Base-by-base conservation (phyloP, 139 green algal genomes). In the Desmodesmus armatus region DNA sequence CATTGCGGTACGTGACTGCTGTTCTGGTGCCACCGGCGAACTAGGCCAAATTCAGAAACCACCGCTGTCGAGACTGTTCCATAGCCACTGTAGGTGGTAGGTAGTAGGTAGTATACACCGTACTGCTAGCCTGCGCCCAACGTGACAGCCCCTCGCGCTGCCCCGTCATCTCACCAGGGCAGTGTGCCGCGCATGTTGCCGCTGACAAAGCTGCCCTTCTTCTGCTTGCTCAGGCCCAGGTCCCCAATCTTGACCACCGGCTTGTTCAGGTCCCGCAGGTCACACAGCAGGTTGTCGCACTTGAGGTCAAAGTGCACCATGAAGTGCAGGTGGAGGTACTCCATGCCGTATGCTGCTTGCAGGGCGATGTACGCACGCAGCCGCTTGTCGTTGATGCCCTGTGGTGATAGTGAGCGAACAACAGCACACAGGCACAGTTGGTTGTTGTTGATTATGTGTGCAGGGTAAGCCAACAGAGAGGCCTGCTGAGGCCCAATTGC, bases 231-330 rank as follows among this genome's bases (percentile, higher is more conserved):
- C 49, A 97, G 87, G 29, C 94, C 94, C 84, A 97, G 69, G 89
- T 97, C 94, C 0, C 90, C 93, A 37, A 97, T 94, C 82, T 96
- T 96, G 44, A 96, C 90, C 3, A 93, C 83, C 2, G 93, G 91
- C 23, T 84, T 82, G 70, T 71, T 63, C 2, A 90, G 89, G 76
- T 94, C 90, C 5, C 90, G 63, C 86, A 96, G 88, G 74, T 96
- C 93, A 41, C 90, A 94, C 84, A 96, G 87, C 79, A 96, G 80
- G 85, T 96, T 96, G 78, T 94, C 93, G 74, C 84, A 88, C 83
- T 93, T 93, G 37, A 93, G 82, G 76, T 93, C 90, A 88, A 93
- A 93, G 87, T 93, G 90, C 21, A 93, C 89, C 55, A 93, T 86
- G 51, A 74, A 77, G 39, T 88, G 80, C 29, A 82, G 87, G 89